Percentiles rank a stretch among this genome's conserved stretches.
Evolutionary conservation across 306 rosid genomes (phyloP).

Genomic region (Vigna trinervia): DNA sequence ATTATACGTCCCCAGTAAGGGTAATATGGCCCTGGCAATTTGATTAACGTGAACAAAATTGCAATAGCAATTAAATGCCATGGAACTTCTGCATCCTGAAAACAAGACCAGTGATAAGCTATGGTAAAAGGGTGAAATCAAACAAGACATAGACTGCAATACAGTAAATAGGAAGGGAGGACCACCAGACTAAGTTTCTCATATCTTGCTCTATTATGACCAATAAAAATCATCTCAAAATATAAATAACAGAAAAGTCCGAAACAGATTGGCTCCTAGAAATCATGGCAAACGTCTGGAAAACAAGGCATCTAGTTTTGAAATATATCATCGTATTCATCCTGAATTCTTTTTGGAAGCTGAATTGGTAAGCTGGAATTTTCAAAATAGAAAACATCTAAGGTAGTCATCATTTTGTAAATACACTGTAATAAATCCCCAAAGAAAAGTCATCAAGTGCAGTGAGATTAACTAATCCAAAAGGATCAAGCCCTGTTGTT

Average conservation of each 20-base stretch:
- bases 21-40: slow-evolving; percentile 87
- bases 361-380: slow-evolving; percentile 24
- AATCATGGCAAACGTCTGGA: slow-evolving; percentile 26
- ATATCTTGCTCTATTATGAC: neutral
- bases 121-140: neutral
- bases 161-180: neutral
- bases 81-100: slow-evolving; percentile 89
- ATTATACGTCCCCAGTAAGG: slow-evolving; percentile 90
- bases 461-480: slow-evolving; percentile 15
- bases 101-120: slow-evolving; percentile 42
- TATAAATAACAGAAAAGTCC: slow-evolving; percentile 1
- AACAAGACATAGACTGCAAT: slow-evolving; percentile 16
- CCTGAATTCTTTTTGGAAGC: neutral
- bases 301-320: slow-evolving; percentile 17
- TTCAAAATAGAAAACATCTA: neutral
- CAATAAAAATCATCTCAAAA: slow-evolving; percentile 15
- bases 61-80: slow-evolving; percentile 89
- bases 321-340: neutral
- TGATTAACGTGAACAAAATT: slow-evolving; percentile 76
- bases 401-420: neutral
- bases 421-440: neutral
- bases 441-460: slow-evolving; percentile 27
- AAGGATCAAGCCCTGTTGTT: slow-evolving; percentile 9
- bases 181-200: slow-evolving; percentile 8
- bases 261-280: slow-evolving; percentile 1